Percentiles rank a stretch among this genome's conserved stretches.
phyloP scores from a whole-genome alignment of 768 basidiomycete genomes.

The Baorangia bicolor region DNA sequence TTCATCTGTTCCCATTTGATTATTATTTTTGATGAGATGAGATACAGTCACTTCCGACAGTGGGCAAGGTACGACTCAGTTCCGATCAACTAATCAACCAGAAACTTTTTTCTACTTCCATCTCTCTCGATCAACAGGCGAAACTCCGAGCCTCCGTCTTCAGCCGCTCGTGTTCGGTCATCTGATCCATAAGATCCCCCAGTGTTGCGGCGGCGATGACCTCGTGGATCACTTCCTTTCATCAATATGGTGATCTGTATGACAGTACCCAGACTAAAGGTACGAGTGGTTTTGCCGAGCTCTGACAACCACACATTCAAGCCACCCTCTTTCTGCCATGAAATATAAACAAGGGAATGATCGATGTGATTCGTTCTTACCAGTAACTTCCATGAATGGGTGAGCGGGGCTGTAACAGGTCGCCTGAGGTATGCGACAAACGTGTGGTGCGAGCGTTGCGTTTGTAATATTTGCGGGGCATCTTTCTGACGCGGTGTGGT shows the following conservation, averaged over 20 bases:
- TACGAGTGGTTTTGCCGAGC: slow-evolving; percentile 18
- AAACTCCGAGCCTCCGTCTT: slow-evolving; percentile 20
- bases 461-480: slow-evolving; percentile 6
- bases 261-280: slow-evolving; percentile 16
- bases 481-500: slow-evolving; percentile 13
- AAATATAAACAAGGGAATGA: slow-evolving; percentile 9
- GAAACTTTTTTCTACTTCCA: slow-evolving; percentile 19
- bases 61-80: slow-evolving; percentile 12
- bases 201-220: slow-evolving; percentile 19
- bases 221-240: slow-evolving; percentile 26
- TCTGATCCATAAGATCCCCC: slow-evolving; percentile 11
- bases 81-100: slow-evolving; percentile 13
- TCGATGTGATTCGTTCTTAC: slow-evolving; percentile 6
- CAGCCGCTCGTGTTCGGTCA: slow-evolving; percentile 13
- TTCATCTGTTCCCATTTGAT: slow-evolving; percentile 21
- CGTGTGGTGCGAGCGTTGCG: slow-evolving; percentile 17
- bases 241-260: slow-evolving; percentile 18
- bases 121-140: slow-evolving; percentile 7
- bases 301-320: slow-evolving; percentile 12
- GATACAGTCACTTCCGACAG: slow-evolving; percentile 13
- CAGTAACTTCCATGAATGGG: slow-evolving; percentile 2
- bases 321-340: slow-evolving; percentile 18
- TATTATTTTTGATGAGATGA: slow-evolving; percentile 16
- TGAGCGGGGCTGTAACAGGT: slow-evolving; percentile 8
- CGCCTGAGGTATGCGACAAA: slow-evolving; percentile 11